Evolutionary conservation across 805 yeast species (phyloP), one percentile per base, ranked within the genome.

Genomic region (Cyberlindnera mycetangii): DNA sequence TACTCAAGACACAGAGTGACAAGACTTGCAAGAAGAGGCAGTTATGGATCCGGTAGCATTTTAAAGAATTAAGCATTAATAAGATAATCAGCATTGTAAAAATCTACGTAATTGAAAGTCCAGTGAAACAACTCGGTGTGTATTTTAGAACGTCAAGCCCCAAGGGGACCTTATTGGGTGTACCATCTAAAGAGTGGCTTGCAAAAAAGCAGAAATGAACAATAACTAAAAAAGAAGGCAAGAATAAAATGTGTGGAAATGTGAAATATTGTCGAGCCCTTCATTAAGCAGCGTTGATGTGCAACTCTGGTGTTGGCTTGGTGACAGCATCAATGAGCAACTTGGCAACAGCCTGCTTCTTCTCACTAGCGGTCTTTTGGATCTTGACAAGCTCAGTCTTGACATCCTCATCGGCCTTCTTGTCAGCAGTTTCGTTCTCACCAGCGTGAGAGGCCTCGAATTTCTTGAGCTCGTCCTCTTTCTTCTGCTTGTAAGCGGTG

Each of bases 251-350:
- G 11, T 16, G 20, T n/a, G n/a, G n/a, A n/a, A n/a, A n/a, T n/a
- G n/a, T n/a, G n/a, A n/a, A n/a, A n/a, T n/a, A n/a, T n/a, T n/a
- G n/a, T n/a, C n/a, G n/a, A n/a, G n/a, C n/a, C 18, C 19, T 12
- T 18, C 18, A 15, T 41, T 32, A 51, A 28, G 50, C 48, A 52
- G 93, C 93, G 64, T 89, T 89, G 64, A 81, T 70, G 66, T 90
- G 97, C 58, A 89, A 72, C 62, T 83, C 87, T 33, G 96, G 93
- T 41, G 76, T 78, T 54, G 97, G 95, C 45, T 76, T 70, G 44
- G 79, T 77, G 49, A 89, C 86, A 32, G 96, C 87, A 43, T 83
- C 87, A 41, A 89, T 78, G 59, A 92, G 76, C 62, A 85, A 71
- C 61, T 84, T 78, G 49, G 86, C 81, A 37, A 92, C 97, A 20